Conservation (phyloP, 192 early-diverging fungal genomes). For the Phycomyces blakesleeanus region DNA sequence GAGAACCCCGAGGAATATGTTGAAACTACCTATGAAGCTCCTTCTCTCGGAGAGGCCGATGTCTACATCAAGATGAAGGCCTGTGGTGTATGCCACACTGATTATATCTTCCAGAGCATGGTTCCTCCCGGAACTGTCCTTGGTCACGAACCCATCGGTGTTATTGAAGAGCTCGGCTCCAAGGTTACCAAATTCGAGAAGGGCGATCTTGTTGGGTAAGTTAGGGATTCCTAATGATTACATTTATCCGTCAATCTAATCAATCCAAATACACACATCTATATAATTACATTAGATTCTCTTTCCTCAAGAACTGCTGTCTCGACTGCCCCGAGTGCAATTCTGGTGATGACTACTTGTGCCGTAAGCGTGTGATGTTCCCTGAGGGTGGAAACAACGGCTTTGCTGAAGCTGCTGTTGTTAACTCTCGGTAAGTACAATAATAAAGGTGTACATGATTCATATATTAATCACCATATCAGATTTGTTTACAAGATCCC, state of each 20-base stretch:
- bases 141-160: conserved; percentile 71
- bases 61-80: conserved; percentile 21
- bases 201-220: conserved; percentile 59
- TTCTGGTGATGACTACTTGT: conserved; percentile 51
- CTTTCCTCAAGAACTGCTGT: conserved; percentile 53
- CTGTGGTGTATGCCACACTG: conserved; percentile 21
- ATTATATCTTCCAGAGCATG: too few relatives aligned
- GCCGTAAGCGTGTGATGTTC: conserved; percentile 46
- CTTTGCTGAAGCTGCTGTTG: conserved; percentile 48
- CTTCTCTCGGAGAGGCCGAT: conserved; percentile 4
- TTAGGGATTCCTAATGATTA: neutral
- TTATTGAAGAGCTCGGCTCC: conserved; percentile 54
- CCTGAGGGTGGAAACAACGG: conserved; percentile 57
- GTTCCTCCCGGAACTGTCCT: conserved; percentile 1
- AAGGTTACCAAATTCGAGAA: conserved; percentile 47
- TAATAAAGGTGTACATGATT: neutral
- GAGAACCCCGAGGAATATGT: conserved; percentile 4
- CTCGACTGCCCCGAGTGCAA: conserved; percentile 43
- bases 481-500: conserved; percentile 69
- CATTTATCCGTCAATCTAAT: neutral
- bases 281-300: conserved; percentile 45
- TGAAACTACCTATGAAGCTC: conserved; percentile 5
- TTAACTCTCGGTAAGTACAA: conserved; percentile 28
- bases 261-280: too few relatives aligned
- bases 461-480: neutral